phyloP scores from a whole-genome alignment of 805 yeast species.

The Saccharomycopsis sp. region DNA sequence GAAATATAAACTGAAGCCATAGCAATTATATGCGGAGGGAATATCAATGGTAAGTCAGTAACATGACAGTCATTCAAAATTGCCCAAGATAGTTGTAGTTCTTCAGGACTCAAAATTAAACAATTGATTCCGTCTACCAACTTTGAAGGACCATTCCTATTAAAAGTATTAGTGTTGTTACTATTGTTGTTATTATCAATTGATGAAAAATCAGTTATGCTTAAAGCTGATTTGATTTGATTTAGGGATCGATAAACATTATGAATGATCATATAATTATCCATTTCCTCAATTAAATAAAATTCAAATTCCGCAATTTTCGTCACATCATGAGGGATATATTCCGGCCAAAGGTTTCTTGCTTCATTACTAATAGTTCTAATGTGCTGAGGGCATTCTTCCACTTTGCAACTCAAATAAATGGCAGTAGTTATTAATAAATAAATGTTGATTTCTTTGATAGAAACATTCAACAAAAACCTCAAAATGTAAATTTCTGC shows the following conservation, averaged over 20 bases:
- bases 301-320: conserved; percentile 94
- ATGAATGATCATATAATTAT: conserved; percentile 58
- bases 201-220: conserved; percentile 21
- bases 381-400: conserved; percentile 92
- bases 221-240: conserved; percentile 36
- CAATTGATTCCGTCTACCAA: conserved; percentile 11
- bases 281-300: conserved; percentile 80
- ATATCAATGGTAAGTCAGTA: conserved; percentile 72
- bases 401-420: conserved; percentile 86
- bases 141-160: conserved; percentile 19
- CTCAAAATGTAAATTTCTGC: conserved; percentile 82
- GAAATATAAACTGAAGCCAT: conserved; percentile 74
- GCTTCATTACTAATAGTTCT: conserved; percentile 78
- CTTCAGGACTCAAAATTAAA: conserved; percentile 42
- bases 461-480: conserved; percentile 58
- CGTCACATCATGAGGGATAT: conserved; percentile 82
- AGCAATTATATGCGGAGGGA: conserved; percentile 87
- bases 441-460: conserved; percentile 77
- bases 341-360: conserved; percentile 88
- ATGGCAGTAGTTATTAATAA: conserved; percentile 74
- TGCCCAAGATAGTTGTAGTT: conserved; percentile 82
- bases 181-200: not conserved
- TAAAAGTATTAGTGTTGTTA: conserved; percentile 4
- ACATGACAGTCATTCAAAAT: conserved; percentile 81
- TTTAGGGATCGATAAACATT: conserved; percentile 63